Base-by-base conservation (phyloP, 495 filamentous ascomycete genomes). In the Sporormia fimetaria region DNA sequence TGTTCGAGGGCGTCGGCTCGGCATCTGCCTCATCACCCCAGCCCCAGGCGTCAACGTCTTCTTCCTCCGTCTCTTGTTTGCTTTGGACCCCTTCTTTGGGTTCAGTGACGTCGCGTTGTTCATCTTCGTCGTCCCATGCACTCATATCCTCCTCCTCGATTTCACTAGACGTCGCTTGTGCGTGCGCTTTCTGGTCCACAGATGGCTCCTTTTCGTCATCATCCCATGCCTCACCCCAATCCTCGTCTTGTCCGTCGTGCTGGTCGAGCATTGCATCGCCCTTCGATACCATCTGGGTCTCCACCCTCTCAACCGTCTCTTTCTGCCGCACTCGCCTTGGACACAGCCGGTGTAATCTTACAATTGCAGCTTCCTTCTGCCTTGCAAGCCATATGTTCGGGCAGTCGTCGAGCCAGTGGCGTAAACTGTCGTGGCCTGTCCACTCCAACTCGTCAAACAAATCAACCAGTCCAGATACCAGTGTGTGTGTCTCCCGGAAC, bases 311-410 rank as follows among this genome's bases (percentile, higher is more conserved):
- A 2, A 88, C 86, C 27, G 66, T 63, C 46, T 73, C 76, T 2
- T 75, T 69, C 20, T 65, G 58, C 22, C 74, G 71, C 26, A 84
- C 64, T 5, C 80, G 82, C 21, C 65, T 57, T 33, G 76, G 65
- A 20, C 92, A 64, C 17, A 81, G 70, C 36, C 67, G 72, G 33
- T 87, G 74, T 4, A 90, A 75, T 15, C 69, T 67, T 48, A 85
- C 76, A 22, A 99, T 64, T 3, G 81, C 77, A 27, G 70, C 69
- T 48, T 90, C 85, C 41, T 78, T 78, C 42, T 83, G 77, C 56
- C 82, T 87, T n/a, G 75, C 72, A 15, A 95, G 67, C 90, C 90
- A 98, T 9, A 86, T 70, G 16, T 73, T 72, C 4, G 88, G 80
- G 5, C 80, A 81, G 33, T 76, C 74, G 21, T 80, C 74, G 0